phyloP scores from a whole-genome alignment of 768 basidiomycete species.

The Xerocomellus amylosporus region DNA sequence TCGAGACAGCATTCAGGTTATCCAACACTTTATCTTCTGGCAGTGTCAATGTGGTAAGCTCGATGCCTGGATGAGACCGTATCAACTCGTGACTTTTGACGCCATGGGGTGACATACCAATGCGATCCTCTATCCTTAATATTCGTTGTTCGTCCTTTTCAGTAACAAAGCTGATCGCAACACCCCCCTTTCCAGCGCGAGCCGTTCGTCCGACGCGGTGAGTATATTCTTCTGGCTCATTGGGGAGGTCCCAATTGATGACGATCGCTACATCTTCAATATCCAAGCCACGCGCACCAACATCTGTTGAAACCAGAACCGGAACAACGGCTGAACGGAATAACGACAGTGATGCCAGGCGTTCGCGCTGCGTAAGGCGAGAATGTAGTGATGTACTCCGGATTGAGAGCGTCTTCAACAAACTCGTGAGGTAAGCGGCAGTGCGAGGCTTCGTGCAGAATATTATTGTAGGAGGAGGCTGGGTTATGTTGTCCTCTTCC shows the following conservation, averaged over 20 bases:
- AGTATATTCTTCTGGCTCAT: conserved; percentile 88
- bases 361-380: conserved; percentile 87
- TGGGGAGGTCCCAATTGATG: conserved; percentile 95
- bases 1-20: conserved; percentile 83
- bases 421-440: conserved; percentile 80
- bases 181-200: conserved; percentile 82
- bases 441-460: conserved; percentile 86
- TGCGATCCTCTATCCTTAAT: conserved; percentile 77
- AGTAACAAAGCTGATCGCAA: conserved; percentile 92
- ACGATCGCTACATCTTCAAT: conserved; percentile 96
- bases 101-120: conserved; percentile 53
- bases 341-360: conserved; percentile 76
- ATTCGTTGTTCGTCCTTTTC: conserved; percentile 89
- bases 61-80: conserved; percentile 50
- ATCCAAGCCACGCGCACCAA: conserved; percentile 92
- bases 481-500: conserved; percentile 53
- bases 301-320: conserved; percentile 91
- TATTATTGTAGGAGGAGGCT: conserved; percentile 95
- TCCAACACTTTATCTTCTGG: conserved; percentile 82
- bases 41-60: conserved; percentile 68
- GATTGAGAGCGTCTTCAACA: conserved; percentile 77
- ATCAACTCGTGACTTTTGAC: background rate
- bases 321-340: conserved; percentile 88
- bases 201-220: conserved; percentile 95
- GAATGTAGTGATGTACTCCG: conserved; percentile 91